Evolutionary conservation across 768 basidiomycete genomes (phyloP).

Genomic region (Lentinula sp.): DNA sequence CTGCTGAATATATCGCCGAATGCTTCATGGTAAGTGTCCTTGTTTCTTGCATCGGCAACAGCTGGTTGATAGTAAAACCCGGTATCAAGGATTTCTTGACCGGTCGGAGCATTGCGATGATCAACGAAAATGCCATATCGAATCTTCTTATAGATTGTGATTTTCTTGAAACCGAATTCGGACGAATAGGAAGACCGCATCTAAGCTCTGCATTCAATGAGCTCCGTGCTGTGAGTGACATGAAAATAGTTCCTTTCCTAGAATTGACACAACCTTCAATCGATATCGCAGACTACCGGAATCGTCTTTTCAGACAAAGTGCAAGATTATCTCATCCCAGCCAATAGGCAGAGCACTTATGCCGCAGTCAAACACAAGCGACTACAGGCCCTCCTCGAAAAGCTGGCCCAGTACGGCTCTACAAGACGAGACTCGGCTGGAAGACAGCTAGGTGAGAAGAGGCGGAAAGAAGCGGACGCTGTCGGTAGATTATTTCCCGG

Average conservation of each 20-base stretch:
- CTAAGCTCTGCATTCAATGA: conserved; percentile 72
- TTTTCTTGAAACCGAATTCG: conserved; percentile 85
- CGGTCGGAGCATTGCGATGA: conserved; percentile 64
- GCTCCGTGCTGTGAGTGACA: conserved; percentile 59
- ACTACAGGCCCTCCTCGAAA: conserved; percentile 71
- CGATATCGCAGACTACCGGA: conserved; percentile 49
- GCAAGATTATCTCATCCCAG: conserved; percentile 73
- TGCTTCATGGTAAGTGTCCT: conserved; percentile 70
- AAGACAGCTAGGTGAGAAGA: conserved; percentile 63
- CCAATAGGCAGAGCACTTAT: conserved; percentile 62
- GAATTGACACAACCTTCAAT: conserved; percentile 8
- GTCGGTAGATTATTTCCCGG: conserved; percentile 71
- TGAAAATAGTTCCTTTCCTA: background rate
- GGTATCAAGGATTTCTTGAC: conserved; percentile 65
- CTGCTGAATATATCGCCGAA: conserved; percentile 82
- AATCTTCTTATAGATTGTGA: conserved; percentile 83
- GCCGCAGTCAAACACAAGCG: conserved; percentile 61
- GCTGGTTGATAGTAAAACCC: conserved; percentile 3
- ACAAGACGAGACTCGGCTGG: conserved; percentile 52
- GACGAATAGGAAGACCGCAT: conserved; percentile 64
- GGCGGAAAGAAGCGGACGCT: conserved; percentile 73
- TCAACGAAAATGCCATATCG: conserved; percentile 87
- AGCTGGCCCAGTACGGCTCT: conserved; percentile 64
- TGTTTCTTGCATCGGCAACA: background rate
- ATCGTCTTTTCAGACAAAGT: conserved; percentile 71